phyloP scores from a whole-genome alignment of 2,329 filamentous ascomycete species.

The Diaporthe sp. region DNA sequence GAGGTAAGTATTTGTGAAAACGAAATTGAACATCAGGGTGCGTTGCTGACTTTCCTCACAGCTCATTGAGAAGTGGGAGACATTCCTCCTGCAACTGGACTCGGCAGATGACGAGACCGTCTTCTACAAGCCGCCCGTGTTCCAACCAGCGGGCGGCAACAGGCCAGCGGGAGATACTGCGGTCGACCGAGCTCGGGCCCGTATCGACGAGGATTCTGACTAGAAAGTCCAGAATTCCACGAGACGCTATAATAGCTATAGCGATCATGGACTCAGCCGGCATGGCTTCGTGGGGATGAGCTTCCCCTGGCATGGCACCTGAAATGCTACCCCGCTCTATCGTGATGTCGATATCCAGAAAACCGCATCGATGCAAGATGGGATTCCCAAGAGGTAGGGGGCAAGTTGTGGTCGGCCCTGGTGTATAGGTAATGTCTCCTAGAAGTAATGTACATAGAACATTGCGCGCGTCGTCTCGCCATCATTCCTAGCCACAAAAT shows the following conservation, averaged over 20 bases:
- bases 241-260: constrained; percentile 48
- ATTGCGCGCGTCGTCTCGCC: constrained; percentile 60
- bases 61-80: constrained; percentile 94
- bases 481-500: constrained; percentile 56
- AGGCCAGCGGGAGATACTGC: constrained; percentile 70
- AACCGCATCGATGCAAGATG: background rate
- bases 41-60: constrained; percentile 51
- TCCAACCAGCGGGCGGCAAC: constrained; percentile 57
- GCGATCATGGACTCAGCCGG: constrained; percentile 37
- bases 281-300: constrained; percentile 44
- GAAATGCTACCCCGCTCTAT: background rate
- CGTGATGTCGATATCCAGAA: background rate
- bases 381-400: background rate
- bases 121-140: constrained; percentile 76
- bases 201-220: constrained; percentile 73
- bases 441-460: constrained; percentile 41
- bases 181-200: constrained; percentile 70
- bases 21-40: background rate
- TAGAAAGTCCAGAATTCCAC: constrained; percentile 52
- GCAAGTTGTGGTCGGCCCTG: background rate
- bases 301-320: constrained; percentile 46
- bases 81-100: constrained; percentile 95
- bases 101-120: constrained; percentile 87
- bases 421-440: constrained; percentile 36
- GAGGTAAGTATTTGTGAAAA: constrained; percentile 74